These are phyloP conservation scores for Leccinum disarticulatum DNA, from an alignment of 768 basidiomycete species.

Conservation along the genomic window DNA sequence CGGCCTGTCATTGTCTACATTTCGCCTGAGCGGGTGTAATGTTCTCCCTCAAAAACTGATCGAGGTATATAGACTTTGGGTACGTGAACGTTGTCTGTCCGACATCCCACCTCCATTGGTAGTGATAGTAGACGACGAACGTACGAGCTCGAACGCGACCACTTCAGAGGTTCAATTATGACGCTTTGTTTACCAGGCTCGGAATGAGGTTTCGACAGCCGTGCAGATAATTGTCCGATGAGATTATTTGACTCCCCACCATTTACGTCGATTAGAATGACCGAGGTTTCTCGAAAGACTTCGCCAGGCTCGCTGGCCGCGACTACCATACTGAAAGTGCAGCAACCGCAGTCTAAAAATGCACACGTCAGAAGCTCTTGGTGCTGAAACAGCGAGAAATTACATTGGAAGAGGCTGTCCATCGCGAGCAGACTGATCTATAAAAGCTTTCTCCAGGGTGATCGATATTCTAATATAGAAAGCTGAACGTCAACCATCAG, in stretches of 20 bases:
- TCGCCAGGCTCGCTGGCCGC: constrained; percentile 36
- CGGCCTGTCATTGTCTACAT: too few species aligned
- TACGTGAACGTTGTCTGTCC: constrained; percentile 48
- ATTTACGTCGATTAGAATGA: constrained; percentile 54
- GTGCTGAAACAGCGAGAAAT: not conserved
- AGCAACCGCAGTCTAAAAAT: constrained; percentile 42
- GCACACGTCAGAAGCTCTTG: constrained; percentile 3
- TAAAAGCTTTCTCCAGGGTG: constrained; percentile 46
- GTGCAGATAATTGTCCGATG: constrained; percentile 46
- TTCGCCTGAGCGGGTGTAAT: too few species aligned
- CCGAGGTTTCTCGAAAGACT: constrained; percentile 37
- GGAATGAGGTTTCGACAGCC: constrained; percentile 29
- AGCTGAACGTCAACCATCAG: constrained; percentile 35
- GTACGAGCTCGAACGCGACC: constrained; percentile 54
- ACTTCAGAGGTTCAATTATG: constrained; percentile 63
- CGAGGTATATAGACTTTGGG: constrained; percentile 67
- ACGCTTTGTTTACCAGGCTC: constrained; percentile 47
- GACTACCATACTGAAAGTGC: constrained; percentile 54
- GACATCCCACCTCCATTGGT: constrained; percentile 12
- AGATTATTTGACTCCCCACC: constrained; percentile 52
- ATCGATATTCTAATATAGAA: constrained; percentile 46
- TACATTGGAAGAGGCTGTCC: constrained; percentile 36
- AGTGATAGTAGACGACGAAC: constrained; percentile 19
- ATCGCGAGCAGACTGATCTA: constrained; percentile 36
- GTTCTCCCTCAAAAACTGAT: constrained; percentile 69